Percentiles rank a stretch among this genome's conserved stretches.
These are phyloP conservation scores for Apiotrichum veenhuisii DNA, from an alignment of 1,284 basidiomycete species.

Conservation along the genomic window DNA sequence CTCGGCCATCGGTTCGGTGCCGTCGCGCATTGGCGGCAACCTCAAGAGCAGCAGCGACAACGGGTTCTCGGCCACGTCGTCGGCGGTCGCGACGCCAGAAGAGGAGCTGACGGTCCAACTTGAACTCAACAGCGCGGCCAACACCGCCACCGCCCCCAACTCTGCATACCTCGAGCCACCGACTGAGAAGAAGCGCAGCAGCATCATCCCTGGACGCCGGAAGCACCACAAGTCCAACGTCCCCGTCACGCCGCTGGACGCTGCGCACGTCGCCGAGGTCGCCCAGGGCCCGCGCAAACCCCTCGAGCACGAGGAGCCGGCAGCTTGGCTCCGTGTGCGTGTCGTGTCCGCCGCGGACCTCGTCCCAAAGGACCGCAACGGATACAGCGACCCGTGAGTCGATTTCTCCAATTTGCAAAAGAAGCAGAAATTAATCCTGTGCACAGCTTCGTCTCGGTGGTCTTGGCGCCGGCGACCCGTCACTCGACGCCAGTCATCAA, in stretches of 20 bases:
- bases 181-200: conserved; percentile 2
- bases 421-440: conserved; percentile 55
- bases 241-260: conserved; percentile 17
- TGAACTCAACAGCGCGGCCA: neutral
- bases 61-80: neutral
- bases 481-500: conserved; percentile 75
- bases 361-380: conserved; percentile 53
- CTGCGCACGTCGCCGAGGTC: conserved; percentile 34
- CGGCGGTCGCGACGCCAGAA: neutral
- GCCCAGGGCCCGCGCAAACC: conserved; percentile 42
- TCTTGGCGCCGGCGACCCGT: conserved; percentile 60
- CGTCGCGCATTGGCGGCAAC: conserved; percentile 1
- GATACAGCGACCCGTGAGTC: conserved; percentile 49
- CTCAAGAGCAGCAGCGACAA: neutral
- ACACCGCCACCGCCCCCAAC: neutral
- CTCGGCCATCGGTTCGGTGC: conserved; percentile 28
- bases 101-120: conserved; percentile 4
- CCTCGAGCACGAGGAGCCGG: conserved; percentile 46
- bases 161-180: conserved; percentile 6
- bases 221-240: conserved; percentile 5
- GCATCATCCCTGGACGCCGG: neutral
- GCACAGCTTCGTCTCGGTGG: conserved; percentile 62
- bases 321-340: conserved; percentile 47
- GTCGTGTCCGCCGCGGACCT: conserved; percentile 51
- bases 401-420: conserved; percentile 68